Evolutionary conservation across 371 early-diverging fungal genomes (phyloP).

Genomic region (Blakeslea trispora): DNA sequence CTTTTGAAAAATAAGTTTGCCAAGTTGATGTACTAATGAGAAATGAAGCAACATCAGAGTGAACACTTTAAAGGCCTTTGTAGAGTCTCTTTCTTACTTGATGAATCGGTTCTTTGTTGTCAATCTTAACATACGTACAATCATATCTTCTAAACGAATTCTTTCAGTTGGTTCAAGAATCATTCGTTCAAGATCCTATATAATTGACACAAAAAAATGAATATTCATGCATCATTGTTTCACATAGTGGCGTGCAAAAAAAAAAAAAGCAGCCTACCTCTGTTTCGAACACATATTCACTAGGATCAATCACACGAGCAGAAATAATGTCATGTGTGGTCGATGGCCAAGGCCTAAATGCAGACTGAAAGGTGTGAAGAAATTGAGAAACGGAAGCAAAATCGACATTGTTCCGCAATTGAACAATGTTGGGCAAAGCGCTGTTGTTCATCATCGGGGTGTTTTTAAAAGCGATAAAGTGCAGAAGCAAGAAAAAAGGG

Average conservation of each 20-base stretch:
- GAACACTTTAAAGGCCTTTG: too few species aligned
- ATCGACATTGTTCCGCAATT: slow-evolving; percentile 47
- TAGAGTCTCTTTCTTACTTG: slow-evolving; percentile 26
- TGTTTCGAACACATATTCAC: slow-evolving; percentile 27
- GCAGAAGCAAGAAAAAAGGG: too few species aligned
- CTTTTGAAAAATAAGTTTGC: slow-evolving; percentile 56
- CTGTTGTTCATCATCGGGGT: slow-evolving; percentile 11
- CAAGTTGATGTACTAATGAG: slow-evolving; percentile 56
- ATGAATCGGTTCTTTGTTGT: slow-evolving; percentile 45
- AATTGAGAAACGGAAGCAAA: slow-evolving; percentile 53
- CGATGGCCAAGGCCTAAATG: slow-evolving; percentile 45
- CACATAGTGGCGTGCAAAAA: too few species aligned
- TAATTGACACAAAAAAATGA: slow-evolving; percentile 1
- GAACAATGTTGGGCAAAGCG: slow-evolving; percentile 22
- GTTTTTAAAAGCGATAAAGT: not conserved
- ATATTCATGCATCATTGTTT: slow-evolving; percentile 9
- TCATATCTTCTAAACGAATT: slow-evolving; percentile 38
- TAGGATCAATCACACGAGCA: slow-evolving; percentile 17
- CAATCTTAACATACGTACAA: slow-evolving; percentile 42
- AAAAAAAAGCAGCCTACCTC: slow-evolving; percentile 26
- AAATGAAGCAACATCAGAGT: not conserved
- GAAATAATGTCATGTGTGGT: slow-evolving; percentile 16
- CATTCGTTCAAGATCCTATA: slow-evolving; percentile 52
- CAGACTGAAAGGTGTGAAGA: slow-evolving; percentile 47
- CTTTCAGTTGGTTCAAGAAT: slow-evolving; percentile 35